Base-by-base conservation (phyloP, 2,329 filamentous ascomycete genomes). In the Talaromyces pinophilus region DNA sequence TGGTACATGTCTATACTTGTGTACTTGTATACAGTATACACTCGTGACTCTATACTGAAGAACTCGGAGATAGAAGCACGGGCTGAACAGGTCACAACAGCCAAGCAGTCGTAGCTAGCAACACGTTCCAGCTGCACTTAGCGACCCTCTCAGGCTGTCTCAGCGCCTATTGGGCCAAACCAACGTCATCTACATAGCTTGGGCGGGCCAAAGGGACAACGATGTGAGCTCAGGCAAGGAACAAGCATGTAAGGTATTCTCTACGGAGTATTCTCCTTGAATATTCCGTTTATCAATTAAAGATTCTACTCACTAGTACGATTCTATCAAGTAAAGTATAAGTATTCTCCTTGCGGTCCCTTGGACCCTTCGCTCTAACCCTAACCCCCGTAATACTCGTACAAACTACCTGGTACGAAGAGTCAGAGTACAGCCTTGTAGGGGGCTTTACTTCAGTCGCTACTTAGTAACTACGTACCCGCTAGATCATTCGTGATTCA, bases 91-190 rank as follows among this genome's bases (percentile, higher is more conserved):
- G n/a, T 57, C 52, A 57, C 54, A 57, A 22, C 54, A 6, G 10
- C 30, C 17, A 5, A 46, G 46, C 59, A 17, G 42, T 22, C 19
- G 55, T 59, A 59, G 57, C 57, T 25, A 59, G 60, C 22, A 54
- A 63, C 61, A 63, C 61, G 61, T 63, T 63, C 61, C 46, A 54
- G 61, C 61, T 54, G 44, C 44, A 62, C 25, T 42, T 28, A 42
- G 57, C 22, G 19, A 22, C 59, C 25, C 19, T 19, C 35, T 30
- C 28, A 30, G 28, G 28, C 28, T 30, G 28, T 30, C 28, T 59
- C 35, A 22, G 57, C 57, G 57, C 57, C 57, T 35, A 59, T 59
- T 59, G 57, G 57, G 17, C 40, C 57, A 13, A 44, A 42, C 57
- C 57, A 38, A 60, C 57, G 57, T 60, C 57, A 60, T 60, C 57